Conservation (phyloP, 2,329 filamentous ascomycete genomes). For the Beauveria pseudobassiana region DNA sequence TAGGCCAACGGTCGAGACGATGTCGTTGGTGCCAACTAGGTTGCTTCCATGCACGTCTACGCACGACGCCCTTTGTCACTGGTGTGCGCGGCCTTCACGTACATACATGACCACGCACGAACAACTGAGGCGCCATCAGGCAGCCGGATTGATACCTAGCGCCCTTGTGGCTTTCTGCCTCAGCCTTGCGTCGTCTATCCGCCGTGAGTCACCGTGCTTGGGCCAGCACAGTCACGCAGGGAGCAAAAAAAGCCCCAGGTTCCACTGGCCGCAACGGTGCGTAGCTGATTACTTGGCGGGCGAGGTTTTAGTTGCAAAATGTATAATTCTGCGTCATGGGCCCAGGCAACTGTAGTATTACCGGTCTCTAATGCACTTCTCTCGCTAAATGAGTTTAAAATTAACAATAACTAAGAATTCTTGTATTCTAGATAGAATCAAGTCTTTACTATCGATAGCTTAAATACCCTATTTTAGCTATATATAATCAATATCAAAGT, state of each 20-base stretch:
- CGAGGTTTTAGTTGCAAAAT: too few relatives aligned
- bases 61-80: background rate
- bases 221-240: background rate
- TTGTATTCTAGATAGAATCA: too few relatives aligned
- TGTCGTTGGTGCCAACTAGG: background rate
- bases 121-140: background rate
- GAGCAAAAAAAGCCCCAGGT: too few relatives aligned
- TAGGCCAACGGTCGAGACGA: too few relatives aligned
- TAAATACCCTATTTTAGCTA: too few relatives aligned
- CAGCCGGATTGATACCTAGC: background rate
- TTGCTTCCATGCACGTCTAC: background rate
- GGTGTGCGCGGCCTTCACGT: background rate
- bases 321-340: too few relatives aligned
- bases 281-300: background rate
- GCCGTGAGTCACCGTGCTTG: constrained; percentile 1
- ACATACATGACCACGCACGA: background rate
- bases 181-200: background rate
- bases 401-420: too few relatives aligned
- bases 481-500: too few relatives aligned
- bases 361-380: too few relatives aligned
- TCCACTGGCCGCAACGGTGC: background rate
- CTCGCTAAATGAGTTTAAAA: too few relatives aligned
- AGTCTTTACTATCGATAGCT: too few relatives aligned
- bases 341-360: too few relatives aligned
- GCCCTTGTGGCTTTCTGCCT: background rate